Conservation (phyloP, 2,329 filamentous ascomycete genomes). For the Hirsutella thompsonii region DNA sequence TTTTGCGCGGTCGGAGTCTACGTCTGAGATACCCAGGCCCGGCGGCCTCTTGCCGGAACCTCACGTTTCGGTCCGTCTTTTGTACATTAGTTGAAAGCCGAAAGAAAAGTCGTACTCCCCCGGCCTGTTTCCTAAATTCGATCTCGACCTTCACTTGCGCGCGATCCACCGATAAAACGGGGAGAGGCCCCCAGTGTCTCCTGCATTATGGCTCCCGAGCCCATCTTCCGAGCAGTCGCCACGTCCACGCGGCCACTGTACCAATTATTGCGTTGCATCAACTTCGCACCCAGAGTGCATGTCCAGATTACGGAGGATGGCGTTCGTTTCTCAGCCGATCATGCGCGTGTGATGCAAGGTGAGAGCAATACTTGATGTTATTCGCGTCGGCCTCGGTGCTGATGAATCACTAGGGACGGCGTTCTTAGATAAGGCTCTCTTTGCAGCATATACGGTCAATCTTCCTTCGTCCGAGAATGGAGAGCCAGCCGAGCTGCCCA, state of each 20-base stretch:
- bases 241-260: constrained; percentile 67
- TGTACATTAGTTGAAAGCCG: constrained; percentile 25
- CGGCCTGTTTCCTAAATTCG: constrained; percentile 11
- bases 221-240: constrained; percentile 62
- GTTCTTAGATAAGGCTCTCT: constrained; percentile 79
- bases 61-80: constrained; percentile 14
- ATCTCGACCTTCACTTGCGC: constrained; percentile 2
- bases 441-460: constrained; percentile 71
- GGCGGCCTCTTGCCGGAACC: constrained; percentile 3
- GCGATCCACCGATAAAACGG: neutral
- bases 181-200: neutral
- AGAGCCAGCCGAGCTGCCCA: constrained; percentile 36
- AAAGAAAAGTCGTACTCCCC: constrained; percentile 17
- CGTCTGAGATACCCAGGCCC: constrained; percentile 54
- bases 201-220: constrained; percentile 22
- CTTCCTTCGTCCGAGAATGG: constrained; percentile 24
- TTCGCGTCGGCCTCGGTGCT: neutral
- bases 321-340: constrained; percentile 77
- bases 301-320: constrained; percentile 73
- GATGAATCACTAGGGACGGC: constrained; percentile 29
- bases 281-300: constrained; percentile 43
- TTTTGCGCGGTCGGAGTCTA: constrained; percentile 98
- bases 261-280: constrained; percentile 45
- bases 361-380: constrained; percentile 9
- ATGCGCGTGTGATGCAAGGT: constrained; percentile 87